phyloP scores from a whole-genome alignment of 495 filamentous ascomycete species.

The Penicillium cinerascens region DNA sequence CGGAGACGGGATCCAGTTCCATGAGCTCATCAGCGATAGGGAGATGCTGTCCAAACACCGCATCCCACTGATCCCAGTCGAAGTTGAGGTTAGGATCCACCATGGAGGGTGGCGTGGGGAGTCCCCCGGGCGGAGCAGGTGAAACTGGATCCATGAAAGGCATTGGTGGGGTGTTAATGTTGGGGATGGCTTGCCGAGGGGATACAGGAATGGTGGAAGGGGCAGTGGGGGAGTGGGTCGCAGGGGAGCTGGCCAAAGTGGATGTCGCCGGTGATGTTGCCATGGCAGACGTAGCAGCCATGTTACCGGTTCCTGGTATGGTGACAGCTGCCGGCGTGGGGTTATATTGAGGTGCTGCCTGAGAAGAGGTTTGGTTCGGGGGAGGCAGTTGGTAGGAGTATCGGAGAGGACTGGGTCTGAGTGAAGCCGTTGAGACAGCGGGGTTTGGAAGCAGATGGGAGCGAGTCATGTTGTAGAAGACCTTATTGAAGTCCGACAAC shows the following conservation, averaged over 20 bases:
- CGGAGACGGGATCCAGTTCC: slow-evolving; percentile 42
- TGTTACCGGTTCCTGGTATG: neutral
- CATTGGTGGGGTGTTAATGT: slow-evolving; percentile 3
- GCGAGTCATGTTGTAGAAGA: slow-evolving; percentile 41
- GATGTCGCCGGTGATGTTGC: slow-evolving; percentile 13
- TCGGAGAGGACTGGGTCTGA: slow-evolving; percentile 27
- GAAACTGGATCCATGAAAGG: slow-evolving; percentile 26
- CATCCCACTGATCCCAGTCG: slow-evolving; percentile 52
- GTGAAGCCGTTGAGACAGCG: slow-evolving; percentile 11
- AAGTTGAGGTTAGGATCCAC: slow-evolving; percentile 45
- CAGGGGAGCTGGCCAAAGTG: slow-evolving; percentile 7
- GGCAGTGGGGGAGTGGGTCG: slow-evolving; percentile 5
- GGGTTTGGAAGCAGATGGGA: slow-evolving; percentile 27
- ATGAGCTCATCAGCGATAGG: slow-evolving; percentile 46
- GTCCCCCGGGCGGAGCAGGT: slow-evolving; percentile 17
- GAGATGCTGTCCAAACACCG: slow-evolving; percentile 47
- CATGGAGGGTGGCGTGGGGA: slow-evolving; percentile 43
- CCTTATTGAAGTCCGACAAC: slow-evolving; percentile 33
- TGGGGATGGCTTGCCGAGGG: slow-evolving; percentile 3
- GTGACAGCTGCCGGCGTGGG: slow-evolving; percentile 11
- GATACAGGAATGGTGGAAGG: slow-evolving; percentile 3
- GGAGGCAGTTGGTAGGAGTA: slow-evolving; percentile 24
- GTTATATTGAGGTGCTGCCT: slow-evolving; percentile 13
- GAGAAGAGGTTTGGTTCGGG: slow-evolving; percentile 6
- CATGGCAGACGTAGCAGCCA: neutral